Evolutionary conservation across 495 filamentous ascomycete genomes (phyloP), one percentile per base, ranked within the genome.

Genomic region (Talaromyces liani): DNA sequence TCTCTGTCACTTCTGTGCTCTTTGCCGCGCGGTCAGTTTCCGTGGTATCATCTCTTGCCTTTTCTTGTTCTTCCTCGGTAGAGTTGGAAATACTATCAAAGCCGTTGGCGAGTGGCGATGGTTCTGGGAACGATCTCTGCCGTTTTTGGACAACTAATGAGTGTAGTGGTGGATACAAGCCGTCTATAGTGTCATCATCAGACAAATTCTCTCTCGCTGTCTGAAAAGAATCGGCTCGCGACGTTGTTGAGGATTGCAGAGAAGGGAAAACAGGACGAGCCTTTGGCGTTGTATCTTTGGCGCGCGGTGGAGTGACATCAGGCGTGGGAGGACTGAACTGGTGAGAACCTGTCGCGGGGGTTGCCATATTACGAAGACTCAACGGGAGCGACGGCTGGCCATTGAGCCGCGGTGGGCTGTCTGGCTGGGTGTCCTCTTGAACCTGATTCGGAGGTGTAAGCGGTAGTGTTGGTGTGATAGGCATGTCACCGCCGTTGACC

Each of bases 321-420:
- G 88, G 88, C 12, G 87, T 93, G 18, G 87, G 88, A 24, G 88
- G 89, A 64, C 86, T 89, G 58, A 82, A 81, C 62, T 87, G 84
- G 66, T 83, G 81, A 36, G 82, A 77, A 33, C 86, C 86, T 6
- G 87, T 90, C 67, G 25, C 68, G 75, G 9, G 65, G 61, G 20
- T 70, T 64, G 27, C 65, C 61, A 61, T 61, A 64, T 53, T 69
- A 68, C 39, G 72, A 67, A 56, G 33, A 29, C 59, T 61, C 25
- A 51, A 24, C 25, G 60, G 60, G 34, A 36, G 6, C 12, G 65
- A 65, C 8, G 14, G 56, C 29, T 66, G 24, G 25, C 65, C 25
- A 31, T 69, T 18, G 9, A 53, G 7, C 36, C 61, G 34, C 24
- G 63, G 29, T 34, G 47, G 12, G 56, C 58, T 33, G 10, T 33